Base-by-base conservation (phyloP, 768 basidiomycete genomes). In the Agrocybe praecox region DNA sequence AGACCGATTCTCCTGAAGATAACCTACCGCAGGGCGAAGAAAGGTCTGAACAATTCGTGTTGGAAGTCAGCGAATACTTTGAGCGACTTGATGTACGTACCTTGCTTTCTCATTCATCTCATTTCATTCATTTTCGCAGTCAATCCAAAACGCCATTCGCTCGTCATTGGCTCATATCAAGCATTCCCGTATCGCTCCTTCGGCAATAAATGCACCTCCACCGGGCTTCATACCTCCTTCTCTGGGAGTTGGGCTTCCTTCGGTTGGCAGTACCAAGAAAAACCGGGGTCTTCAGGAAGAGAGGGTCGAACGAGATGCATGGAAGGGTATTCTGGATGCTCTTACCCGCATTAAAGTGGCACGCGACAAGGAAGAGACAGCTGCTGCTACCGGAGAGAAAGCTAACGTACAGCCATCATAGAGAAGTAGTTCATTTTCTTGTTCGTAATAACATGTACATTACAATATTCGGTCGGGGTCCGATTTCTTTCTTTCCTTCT, bases 11-110 rank as follows among this genome's bases (percentile, higher is more conserved):
- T 0, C 80, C 85, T 2, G 83, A 83, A 7, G 87, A 89, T 51
- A 78, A 74, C 53, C 78, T 92, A 8, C 90, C 90, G 2, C 87
- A 89, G 64, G 91, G 90, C 40, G 91, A 88, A 57, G 91, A 94
- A 70, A 80, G 91, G 33, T 91, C 89, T 14, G 90, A 93, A 66
- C 88, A 91, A 65, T 92, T 94, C 62, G 91, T 92, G 40, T 78
- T 88, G 42, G 89, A 92, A 74, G 89, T 89, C 50, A 88, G 87
- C 76, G 89, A 92, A 67, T 93, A 92, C 70, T 94, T 92, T 65
- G 87, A 92, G 63, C 85, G 88, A 23, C 77, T 93, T 9, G 87
- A 94, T 68, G 91, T 92, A 64, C 59, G 76, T 72, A 26, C 52
- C 22, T 55, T 55, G 50, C 32, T 54, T n/a, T 55, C 22, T 8